phyloP scores from a whole-genome alignment of 2,329 filamentous ascomycete genomes.

The Scedosporium aurantiacum region DNA sequence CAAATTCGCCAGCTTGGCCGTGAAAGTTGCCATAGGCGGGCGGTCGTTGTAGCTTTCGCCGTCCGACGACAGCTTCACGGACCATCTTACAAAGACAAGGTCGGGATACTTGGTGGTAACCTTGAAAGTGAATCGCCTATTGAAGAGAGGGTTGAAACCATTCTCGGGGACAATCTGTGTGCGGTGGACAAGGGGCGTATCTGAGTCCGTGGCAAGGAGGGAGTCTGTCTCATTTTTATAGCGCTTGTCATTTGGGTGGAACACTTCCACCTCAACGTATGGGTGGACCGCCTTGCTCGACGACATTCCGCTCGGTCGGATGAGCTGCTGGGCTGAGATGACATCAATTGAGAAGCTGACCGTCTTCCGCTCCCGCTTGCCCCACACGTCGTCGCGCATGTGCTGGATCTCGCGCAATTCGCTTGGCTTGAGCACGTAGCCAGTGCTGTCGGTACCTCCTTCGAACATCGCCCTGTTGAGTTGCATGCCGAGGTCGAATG shows the following conservation, averaged over 20 bases:
- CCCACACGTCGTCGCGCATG: slow-evolving; percentile 38
- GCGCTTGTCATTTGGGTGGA: slow-evolving; percentile 84
- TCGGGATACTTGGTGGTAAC: slow-evolving; percentile 91
- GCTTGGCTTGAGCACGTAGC: slow-evolving; percentile 87
- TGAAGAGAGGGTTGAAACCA: slow-evolving; percentile 85
- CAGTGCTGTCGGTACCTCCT: slow-evolving; percentile 71
- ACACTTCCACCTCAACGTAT: slow-evolving; percentile 90
- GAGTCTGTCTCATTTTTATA: slow-evolving; percentile 71
- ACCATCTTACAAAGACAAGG: slow-evolving; percentile 87
- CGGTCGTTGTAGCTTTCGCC: slow-evolving; percentile 57
- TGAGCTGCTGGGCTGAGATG: slow-evolving; percentile 89
- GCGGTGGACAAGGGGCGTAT: slow-evolving; percentile 61
- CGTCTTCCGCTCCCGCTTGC: slow-evolving; percentile 67
- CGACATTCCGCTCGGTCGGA: slow-evolving; percentile 52
- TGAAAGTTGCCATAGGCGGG: slow-evolving; percentile 72
- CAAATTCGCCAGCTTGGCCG: slow-evolving; percentile 79
- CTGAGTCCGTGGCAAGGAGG: slow-evolving; percentile 30
- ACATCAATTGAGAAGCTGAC: slow-evolving; percentile 80
- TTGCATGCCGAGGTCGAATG: slow-evolving; percentile 89
- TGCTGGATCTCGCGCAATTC: slow-evolving; percentile 65
- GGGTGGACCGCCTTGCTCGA: slow-evolving; percentile 68
- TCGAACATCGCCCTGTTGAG: slow-evolving; percentile 98
- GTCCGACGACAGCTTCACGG: slow-evolving; percentile 76
- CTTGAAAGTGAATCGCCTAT: slow-evolving; percentile 66
- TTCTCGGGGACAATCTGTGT: slow-evolving; percentile 78